These are phyloP conservation scores for Penicillium expansum DNA, from an alignment of 2,329 filamentous ascomycete species.

Conservation along the genomic window DNA sequence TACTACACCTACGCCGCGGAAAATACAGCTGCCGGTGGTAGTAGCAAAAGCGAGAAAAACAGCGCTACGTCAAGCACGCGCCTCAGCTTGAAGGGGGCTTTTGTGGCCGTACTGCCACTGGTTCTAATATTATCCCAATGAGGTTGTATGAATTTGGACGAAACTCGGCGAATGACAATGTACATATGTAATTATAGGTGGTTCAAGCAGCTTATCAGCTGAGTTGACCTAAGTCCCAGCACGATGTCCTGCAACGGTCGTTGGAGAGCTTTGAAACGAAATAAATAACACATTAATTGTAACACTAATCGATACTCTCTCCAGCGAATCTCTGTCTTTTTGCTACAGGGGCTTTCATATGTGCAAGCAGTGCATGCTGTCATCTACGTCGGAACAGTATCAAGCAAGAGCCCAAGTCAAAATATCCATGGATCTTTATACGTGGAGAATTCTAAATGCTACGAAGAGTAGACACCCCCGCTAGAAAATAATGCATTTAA, in stretches of 20 bases:
- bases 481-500: neutral
- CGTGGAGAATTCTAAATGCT: neutral
- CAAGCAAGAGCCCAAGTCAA: neutral
- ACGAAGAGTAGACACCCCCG: neutral
- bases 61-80: neutral
- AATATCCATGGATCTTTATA: neutral
- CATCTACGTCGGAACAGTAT: neutral
- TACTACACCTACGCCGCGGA: neutral
- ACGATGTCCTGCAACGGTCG: neutral
- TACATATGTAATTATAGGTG: neutral
- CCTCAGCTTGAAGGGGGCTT: neutral
- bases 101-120: neutral
- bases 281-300: neutral
- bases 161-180: neutral
- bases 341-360: neutral
- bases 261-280: neutral
- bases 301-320: neutral
- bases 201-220: neutral
- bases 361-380: neutral
- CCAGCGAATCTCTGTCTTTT: neutral
- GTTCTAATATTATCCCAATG: neutral
- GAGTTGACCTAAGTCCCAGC: neutral
- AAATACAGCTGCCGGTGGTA: neutral
- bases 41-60: neutral
- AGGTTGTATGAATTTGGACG: neutral